Evolutionary conservation across 192 early-diverging fungal genomes (phyloP).

Genomic region (Phycomyces blakesleeanus): DNA sequence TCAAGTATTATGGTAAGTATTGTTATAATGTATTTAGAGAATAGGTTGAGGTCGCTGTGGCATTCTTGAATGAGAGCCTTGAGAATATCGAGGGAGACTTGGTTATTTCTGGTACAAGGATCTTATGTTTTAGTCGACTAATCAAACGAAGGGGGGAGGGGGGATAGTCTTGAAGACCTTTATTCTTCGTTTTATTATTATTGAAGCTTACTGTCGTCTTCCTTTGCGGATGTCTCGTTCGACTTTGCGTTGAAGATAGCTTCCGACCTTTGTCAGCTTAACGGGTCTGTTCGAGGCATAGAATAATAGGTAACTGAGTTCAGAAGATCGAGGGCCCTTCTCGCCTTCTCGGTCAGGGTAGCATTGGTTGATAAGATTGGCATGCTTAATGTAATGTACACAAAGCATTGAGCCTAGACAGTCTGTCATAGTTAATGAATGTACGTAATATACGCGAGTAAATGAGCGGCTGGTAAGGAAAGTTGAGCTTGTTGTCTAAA

Average conservation of each 20-base stretch:
- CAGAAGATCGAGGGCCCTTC: slow-evolving; percentile 69
- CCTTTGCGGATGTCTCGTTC: slow-evolving; percentile 61
- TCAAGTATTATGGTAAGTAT: slow-evolving; percentile 59
- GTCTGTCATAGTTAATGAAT: neutral
- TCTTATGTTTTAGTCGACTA: neutral
- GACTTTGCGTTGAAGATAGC: slow-evolving; percentile 70
- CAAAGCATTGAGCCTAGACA: neutral
- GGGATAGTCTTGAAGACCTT: neutral
- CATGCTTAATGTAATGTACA: slow-evolving; percentile 65
- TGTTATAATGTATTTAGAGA: slow-evolving; percentile 74
- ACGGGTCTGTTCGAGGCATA: slow-evolving; percentile 85
- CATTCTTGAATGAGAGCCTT: slow-evolving; percentile 70
- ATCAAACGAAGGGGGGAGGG: neutral
- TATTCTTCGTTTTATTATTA: neutral
- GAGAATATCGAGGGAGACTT: slow-evolving; percentile 72
- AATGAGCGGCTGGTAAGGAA: too few species aligned
- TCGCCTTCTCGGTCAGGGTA: slow-evolving; percentile 64
- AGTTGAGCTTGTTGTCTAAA: too few species aligned
- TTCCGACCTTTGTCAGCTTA: slow-evolving; percentile 88
- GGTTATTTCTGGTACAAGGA: slow-evolving; percentile 45
- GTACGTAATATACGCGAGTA: too few species aligned
- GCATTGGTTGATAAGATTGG: slow-evolving; percentile 72
- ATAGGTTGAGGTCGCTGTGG: slow-evolving; percentile 73
- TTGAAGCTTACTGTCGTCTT: slow-evolving; percentile 51
- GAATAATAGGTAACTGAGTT: slow-evolving; percentile 84